Evolutionary conservation across 2,329 filamentous ascomycete species (phyloP).

Genomic region (Ascosphaera apis): DNA sequence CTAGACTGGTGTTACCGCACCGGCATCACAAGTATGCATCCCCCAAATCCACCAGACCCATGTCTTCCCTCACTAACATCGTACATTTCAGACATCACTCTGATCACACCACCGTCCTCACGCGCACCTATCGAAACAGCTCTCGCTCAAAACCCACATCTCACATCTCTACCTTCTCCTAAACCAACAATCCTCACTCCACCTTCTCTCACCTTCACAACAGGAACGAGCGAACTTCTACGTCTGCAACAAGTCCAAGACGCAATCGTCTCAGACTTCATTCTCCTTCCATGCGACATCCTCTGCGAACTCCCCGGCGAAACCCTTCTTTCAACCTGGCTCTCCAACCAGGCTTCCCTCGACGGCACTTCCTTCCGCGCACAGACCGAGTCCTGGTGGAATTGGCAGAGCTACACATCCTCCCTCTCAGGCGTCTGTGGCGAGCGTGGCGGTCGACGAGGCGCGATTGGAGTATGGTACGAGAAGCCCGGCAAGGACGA

Average conservation of each 20-base stretch:
- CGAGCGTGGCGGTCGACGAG: constrained; percentile 39
- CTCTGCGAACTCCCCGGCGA: constrained; percentile 75
- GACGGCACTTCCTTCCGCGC: constrained; percentile 26
- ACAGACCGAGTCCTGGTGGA: constrained; percentile 3
- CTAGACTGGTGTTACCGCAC: constrained; percentile 26
- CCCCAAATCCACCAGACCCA: no score
- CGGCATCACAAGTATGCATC: constrained; percentile 20
- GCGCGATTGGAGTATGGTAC: constrained; percentile 78
- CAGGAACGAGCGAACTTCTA: constrained; percentile 72
- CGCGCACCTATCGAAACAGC: constrained; percentile 22
- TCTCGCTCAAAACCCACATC: constrained; percentile 25
- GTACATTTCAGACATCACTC: constrained; percentile 19
- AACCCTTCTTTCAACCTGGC: constrained; percentile 71
- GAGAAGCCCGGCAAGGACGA: constrained; percentile 51
- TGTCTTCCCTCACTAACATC: no score
- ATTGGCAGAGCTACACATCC: constrained; percentile 9
- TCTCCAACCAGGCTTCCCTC: constrained; percentile 56
- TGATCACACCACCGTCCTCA: constrained; percentile 24
- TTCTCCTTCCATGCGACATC: constrained; percentile 79
- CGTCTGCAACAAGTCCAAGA: constrained; percentile 59
- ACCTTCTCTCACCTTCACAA: constrained; percentile 52
- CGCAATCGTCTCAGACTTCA: constrained; percentile 64
- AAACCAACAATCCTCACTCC: constrained; percentile 52
- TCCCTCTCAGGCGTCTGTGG: constrained; percentile 28
- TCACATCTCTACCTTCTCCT: constrained; percentile 25